These are phyloP conservation scores for Neurospora sp. DNA, from an alignment of 495 filamentous ascomycete genomes.

Conservation along the genomic window DNA sequence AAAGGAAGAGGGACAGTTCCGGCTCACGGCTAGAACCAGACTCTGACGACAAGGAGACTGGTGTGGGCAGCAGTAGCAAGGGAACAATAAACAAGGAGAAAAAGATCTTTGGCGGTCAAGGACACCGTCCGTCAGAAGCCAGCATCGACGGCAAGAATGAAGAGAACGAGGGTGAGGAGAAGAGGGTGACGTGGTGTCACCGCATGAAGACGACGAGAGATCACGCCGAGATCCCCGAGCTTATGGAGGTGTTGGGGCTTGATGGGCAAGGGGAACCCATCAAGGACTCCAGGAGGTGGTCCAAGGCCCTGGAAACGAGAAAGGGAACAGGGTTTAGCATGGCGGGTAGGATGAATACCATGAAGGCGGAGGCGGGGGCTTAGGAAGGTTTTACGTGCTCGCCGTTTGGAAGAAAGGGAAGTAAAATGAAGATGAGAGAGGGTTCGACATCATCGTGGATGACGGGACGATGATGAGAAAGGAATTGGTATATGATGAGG, in stretches of 20 bases:
- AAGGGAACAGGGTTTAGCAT: constrained; percentile 37
- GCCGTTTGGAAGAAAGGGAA: not conserved
- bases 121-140: constrained; percentile 5
- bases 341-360: constrained; percentile 31
- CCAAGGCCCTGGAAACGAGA: constrained; percentile 27
- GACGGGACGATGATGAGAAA: not conserved
- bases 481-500: not conserved
- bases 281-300: constrained; percentile 34
- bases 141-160: constrained; percentile 21
- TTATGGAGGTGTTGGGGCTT: constrained; percentile 53
- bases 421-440: not conserved
- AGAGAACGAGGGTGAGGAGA: constrained; percentile 30
- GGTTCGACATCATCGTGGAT: not conserved
- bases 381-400: not conserved
- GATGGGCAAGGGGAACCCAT: constrained; percentile 31
- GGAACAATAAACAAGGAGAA: not conserved
- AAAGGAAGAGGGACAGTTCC: not conserved
- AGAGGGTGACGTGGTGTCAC: constrained; percentile 67
- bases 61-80: not conserved
- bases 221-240: constrained; percentile 58
- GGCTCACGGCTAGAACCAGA: not conserved
- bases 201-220: constrained; percentile 74
- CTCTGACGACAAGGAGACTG: not conserved
- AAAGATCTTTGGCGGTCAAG: not conserved
- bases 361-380: constrained; percentile 10